Evolutionary conservation across 2,329 filamentous ascomycete species (phyloP).

Genomic region (Diplodia corticola): DNA sequence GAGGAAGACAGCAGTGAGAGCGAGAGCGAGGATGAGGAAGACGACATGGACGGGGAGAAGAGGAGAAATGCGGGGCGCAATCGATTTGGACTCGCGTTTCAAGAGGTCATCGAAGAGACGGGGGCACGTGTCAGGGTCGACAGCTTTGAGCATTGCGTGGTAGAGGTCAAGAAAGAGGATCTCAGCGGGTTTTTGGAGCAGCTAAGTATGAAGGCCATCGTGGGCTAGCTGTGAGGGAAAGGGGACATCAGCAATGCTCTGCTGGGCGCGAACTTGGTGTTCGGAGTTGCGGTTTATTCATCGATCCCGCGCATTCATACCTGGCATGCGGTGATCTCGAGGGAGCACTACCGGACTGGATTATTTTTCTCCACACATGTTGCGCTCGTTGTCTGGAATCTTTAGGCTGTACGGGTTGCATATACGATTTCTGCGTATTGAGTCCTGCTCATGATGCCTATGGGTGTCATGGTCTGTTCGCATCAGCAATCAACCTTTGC

Average conservation of each 20-base stretch:
- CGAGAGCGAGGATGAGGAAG: slow-evolving; percentile 63
- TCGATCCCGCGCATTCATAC: not conserved
- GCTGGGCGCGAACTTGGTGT: not conserved
- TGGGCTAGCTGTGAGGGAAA: slow-evolving; percentile 42
- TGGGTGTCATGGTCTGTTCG: not conserved
- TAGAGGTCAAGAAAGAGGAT: slow-evolving; percentile 97
- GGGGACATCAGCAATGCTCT: too few relatives aligned
- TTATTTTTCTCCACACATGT: not conserved
- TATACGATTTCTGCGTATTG: not conserved
- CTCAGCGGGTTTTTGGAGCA: slow-evolving; percentile 86
- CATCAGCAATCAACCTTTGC: too few relatives aligned
- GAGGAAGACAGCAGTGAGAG: slow-evolving; percentile 63
- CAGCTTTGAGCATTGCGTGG: slow-evolving; percentile 95
- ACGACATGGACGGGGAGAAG: slow-evolving; percentile 54
- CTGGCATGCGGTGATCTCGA: not conserved
- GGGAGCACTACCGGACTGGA: not conserved
- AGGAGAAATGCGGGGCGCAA: slow-evolving; percentile 75
- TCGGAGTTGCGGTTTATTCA: not conserved
- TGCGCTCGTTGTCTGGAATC: not conserved
- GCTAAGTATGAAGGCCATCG: slow-evolving; percentile 86
- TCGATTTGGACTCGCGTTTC: slow-evolving; percentile 91
- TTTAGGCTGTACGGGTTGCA: not conserved
- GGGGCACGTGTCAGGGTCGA: slow-evolving; percentile 88
- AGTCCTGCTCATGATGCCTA: not conserved
- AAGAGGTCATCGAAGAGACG: slow-evolving; percentile 90